phyloP scores from a whole-genome alignment of 208 protist genomes.

The Acanthamoeba lugdunensis region DNA sequence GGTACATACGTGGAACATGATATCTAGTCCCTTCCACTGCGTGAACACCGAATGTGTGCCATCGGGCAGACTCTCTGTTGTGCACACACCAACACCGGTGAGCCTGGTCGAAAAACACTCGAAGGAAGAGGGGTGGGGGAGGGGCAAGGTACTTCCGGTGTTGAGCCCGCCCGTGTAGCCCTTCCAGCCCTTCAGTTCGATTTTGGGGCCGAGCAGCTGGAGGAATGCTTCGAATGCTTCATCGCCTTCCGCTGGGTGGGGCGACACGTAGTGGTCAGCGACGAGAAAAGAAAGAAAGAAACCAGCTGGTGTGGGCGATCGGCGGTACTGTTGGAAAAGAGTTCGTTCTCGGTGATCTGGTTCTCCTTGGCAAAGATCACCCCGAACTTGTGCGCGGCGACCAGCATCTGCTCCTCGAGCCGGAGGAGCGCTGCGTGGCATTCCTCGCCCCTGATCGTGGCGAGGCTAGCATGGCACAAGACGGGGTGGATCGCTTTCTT shows the following conservation, averaged over 20 bases:
- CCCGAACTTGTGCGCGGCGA: conserved; percentile 60
- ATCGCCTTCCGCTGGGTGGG: conserved; percentile 3
- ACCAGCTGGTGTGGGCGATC: not conserved
- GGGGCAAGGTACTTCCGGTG: not conserved
- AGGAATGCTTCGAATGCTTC: conserved; percentile 54
- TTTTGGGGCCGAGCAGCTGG: not conserved
- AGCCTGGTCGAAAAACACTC: not conserved
- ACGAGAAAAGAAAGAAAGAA: not conserved
- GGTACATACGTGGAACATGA: conserved; percentile 61
- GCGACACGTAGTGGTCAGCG: not conserved
- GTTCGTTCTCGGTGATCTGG: conserved; percentile 59
- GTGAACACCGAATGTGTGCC: conserved; percentile 54
- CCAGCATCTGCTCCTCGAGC: conserved; percentile 69
- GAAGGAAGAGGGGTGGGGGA: not conserved
- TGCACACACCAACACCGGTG: too few species aligned
- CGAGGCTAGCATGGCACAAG: not conserved
- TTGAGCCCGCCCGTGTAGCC: conserved; percentile 61
- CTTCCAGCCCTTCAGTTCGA: conserved; percentile 52
- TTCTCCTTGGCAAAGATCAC: conserved; percentile 62
- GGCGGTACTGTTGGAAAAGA: conserved; percentile 55
- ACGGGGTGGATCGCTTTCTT: conserved; percentile 41
- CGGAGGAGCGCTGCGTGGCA: conserved; percentile 1
- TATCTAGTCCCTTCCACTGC: conserved; percentile 49
- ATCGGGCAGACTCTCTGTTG: conserved; percentile 35
- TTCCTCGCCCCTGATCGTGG: conserved; percentile 21